Evolutionary conservation across 441 rosid genomes (phyloP).

Genomic region (Pelargonium fulgidum): DNA sequence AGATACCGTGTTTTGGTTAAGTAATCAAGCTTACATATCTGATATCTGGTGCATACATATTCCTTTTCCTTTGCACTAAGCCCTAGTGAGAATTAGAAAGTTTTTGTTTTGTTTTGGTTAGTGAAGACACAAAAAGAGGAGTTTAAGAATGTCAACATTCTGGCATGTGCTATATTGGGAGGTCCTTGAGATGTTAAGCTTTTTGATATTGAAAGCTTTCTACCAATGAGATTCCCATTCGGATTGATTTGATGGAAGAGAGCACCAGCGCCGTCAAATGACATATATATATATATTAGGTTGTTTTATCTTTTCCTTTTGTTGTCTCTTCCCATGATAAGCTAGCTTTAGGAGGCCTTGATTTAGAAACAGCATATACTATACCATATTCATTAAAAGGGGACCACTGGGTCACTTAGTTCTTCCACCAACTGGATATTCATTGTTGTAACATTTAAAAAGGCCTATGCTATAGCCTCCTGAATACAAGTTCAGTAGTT

Average conservation of each 20-base stretch:
- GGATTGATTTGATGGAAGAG: conserved; percentile 29
- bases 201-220: conserved; percentile 23
- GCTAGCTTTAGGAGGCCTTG: conserved; percentile 24
- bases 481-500: conserved; percentile 3
- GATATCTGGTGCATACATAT: conserved; percentile 18
- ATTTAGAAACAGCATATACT: conserved; percentile 30
- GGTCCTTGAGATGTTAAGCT: conserved; percentile 30
- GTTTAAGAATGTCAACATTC: conserved; percentile 36
- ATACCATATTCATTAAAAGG: conserved; percentile 22
- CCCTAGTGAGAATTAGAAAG: conserved; percentile 18
- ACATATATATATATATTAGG: conserved; percentile 22
- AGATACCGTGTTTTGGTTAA: conserved; percentile 6
- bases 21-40: not conserved
- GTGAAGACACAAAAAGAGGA: conserved; percentile 20
- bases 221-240: conserved; percentile 24
- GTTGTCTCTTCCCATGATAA: conserved; percentile 28
- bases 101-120: conserved; percentile 22
- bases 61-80: conserved; percentile 17
- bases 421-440: conserved; percentile 29
- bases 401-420: conserved; percentile 36
- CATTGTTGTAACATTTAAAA: conserved; percentile 1
- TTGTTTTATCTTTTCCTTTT: conserved; percentile 21
- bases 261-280: conserved; percentile 25
- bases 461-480: not conserved
- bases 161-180: conserved; percentile 37